phyloP scores from a whole-genome alignment of 2,329 filamentous ascomycete species.

The Penicillium vulpinum region DNA sequence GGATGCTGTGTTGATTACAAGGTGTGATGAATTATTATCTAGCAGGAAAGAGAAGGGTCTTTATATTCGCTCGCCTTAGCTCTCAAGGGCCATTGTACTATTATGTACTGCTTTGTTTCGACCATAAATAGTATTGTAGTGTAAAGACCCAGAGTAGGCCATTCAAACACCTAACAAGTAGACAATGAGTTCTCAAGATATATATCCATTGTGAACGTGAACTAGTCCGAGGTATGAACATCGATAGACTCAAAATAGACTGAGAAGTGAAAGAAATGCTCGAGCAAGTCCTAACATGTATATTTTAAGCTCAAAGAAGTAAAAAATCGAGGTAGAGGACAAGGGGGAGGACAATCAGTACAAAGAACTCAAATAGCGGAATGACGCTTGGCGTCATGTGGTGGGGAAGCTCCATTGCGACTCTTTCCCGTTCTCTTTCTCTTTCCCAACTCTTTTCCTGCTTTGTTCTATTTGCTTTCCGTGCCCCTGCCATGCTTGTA shows the following conservation, averaged over 20 bases:
- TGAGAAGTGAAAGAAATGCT: background rate
- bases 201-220: background rate
- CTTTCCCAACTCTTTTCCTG: background rate
- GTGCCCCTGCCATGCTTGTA: background rate
- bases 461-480: background rate
- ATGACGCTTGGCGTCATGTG: slow-evolving; percentile 28
- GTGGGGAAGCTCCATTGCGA: slow-evolving; percentile 25
- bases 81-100: background rate
- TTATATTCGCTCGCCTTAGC: background rate
- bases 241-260: background rate
- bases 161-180: background rate
- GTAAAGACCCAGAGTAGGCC: background rate
- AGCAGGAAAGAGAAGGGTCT: background rate
- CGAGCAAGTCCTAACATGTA: background rate
- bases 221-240: background rate
- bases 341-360: slow-evolving; percentile 5
- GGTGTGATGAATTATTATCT: background rate
- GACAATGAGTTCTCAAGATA: background rate
- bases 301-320: background rate
- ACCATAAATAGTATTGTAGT: background rate
- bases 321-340: background rate
- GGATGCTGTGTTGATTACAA: background rate
- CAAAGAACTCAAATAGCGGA: slow-evolving; percentile 3
- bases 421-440: background rate
- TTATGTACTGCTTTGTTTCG: background rate